Base-by-base conservation (phyloP, 768 basidiomycete species). In the Fomitopsis serialis region DNA sequence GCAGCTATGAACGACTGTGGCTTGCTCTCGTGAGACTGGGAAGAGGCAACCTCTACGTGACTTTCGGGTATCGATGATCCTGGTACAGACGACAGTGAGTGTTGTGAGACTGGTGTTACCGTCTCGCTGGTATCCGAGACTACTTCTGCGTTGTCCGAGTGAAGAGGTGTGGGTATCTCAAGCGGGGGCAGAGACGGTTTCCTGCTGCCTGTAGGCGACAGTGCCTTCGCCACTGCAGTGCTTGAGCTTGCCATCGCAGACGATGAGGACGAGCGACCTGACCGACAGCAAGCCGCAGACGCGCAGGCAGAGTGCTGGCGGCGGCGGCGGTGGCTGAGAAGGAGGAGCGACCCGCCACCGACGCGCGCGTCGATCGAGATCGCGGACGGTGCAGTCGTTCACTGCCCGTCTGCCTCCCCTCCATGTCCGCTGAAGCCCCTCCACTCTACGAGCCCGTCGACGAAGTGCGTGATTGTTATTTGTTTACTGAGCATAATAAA, bases 101-200 rank as follows among this genome's bases (percentile, higher is more conserved):
- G 54, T n/a, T 60, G 58, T 15, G 62, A 63, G n/a, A 58, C 29
- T 13, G 62, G 62, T 0, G 62, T 63, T 4, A 60, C 59, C 0
- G 59, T 61, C 27, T 58, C 56, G 32, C 62, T 63, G 5, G 58
- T 56, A 49, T 61, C 62, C 1, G 60, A 56, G 46, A 29, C 32
- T 24, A 22, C 34, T 21, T 47, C 52, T 6, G 36, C 4, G 34
- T 35, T 40, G 36, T 37, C 21, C 15, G 37, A 15, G 15, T 19
- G 5, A 4, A 19, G 15, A 4, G 19, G 15, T 40, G 37, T 15
- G 19, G 37, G 37, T 40, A 40, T 40, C 15, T 40, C 37, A 17
- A 40, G 6, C 15, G 37, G 13, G 15, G 37, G 37, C 15, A 40
- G 19, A 6, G 37, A 15, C 5, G 19, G 37, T 17, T 40, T 40